A percentile compares a stretch with the other conserved stretches of the same genome.
Evolutionary conservation across 202 grass and related monocot species (phyloP).

Genomic region (Bolboschoenoplectus hybrid): DNA sequence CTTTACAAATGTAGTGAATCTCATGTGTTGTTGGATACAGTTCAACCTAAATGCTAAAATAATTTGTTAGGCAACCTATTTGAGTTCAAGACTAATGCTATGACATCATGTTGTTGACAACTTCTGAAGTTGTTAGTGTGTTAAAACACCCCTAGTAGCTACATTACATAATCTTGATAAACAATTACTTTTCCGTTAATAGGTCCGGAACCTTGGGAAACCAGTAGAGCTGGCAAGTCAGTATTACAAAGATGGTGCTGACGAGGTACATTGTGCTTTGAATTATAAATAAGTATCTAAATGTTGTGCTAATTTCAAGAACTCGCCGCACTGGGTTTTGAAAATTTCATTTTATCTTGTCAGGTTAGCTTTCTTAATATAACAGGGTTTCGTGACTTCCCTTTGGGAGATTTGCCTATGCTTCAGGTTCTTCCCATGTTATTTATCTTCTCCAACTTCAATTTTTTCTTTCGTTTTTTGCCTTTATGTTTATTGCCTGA

Average conservation of each 20-base stretch:
- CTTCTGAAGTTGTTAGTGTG: not conserved
- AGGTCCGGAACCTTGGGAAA: slow-evolving; percentile 99
- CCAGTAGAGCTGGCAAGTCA: slow-evolving; percentile 97
- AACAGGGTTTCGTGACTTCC: slow-evolving; percentile 98
- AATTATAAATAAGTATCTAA: slow-evolving; percentile 13
- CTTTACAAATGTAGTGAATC: slow-evolving; percentile 25
- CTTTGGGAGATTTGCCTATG: slow-evolving; percentile 97
- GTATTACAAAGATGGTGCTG: slow-evolving; percentile 94
- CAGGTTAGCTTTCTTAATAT: slow-evolving; percentile 99
- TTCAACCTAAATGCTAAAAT: not conserved
- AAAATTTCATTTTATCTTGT: slow-evolving; percentile 42
- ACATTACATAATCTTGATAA: slow-evolving; percentile 34
- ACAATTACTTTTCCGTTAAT: slow-evolving; percentile 35
- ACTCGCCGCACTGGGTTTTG: slow-evolving; percentile 29
- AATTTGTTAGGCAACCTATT: not conserved
- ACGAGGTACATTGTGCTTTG: slow-evolving; percentile 67
- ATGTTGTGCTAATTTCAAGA: not conserved
- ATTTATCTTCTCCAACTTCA: slow-evolving; percentile 2
- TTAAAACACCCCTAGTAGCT: not conserved
- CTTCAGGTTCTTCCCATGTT: slow-evolving; percentile 70
- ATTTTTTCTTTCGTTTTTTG: not conserved
- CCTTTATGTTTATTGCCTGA: not conserved
- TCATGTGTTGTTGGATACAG: not conserved
- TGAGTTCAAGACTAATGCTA: not conserved
- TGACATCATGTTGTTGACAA: not conserved